Evolutionary conservation across 176 grass and related monocot species (phyloP), one percentile per base, ranked within the genome.

Genomic region (Poa pratensis): DNA sequence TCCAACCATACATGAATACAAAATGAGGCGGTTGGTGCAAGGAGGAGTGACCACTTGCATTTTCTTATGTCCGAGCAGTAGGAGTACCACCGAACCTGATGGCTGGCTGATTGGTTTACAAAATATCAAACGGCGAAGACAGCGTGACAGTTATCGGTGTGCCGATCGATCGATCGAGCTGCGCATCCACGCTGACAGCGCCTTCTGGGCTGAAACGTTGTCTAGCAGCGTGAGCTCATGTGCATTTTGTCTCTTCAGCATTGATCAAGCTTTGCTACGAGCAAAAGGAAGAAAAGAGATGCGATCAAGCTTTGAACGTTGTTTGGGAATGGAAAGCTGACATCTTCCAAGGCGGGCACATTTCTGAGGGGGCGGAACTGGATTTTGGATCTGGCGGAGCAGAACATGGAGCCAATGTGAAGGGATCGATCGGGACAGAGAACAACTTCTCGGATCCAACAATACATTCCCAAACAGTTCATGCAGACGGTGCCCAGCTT

Each of bases 361-460:
- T 3, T 45, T 24, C 0, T 37, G 4, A 35, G 5, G 69, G 22
- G 14, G 15, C 49, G 27, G 17, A 34, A 19, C 2, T 30, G 26
- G 71, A 28, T 50, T 11, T 75, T 75, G 48, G 73, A 75, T 75
- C 73, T 51, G 49, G 49, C 49, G 0, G 49, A 51, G 49, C 49
- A 17, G 5, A 51, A 51, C 49, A 50, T 16, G 30, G 65, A 42
- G 45, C 32, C n/a, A 61, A 61, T 3, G 19, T 11, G 22, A 61
- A 17, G 52, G 7, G 12, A 59, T 45, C 39, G 39, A 42, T 42
- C 9, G 54, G 24, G 13, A 18, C 30, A 6, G 48, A 3, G 68
- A 75, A 49, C 74, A 75, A 34, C 35, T 75, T 89, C 35, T 89
- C 37, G 87, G 58, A 75, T 69, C 82, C 24, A 75, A 40, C 58